These are phyloP conservation scores for Fusarium sp. DNA, from an alignment of 2,329 filamentous ascomycete genomes.

Conservation along the genomic window DNA sequence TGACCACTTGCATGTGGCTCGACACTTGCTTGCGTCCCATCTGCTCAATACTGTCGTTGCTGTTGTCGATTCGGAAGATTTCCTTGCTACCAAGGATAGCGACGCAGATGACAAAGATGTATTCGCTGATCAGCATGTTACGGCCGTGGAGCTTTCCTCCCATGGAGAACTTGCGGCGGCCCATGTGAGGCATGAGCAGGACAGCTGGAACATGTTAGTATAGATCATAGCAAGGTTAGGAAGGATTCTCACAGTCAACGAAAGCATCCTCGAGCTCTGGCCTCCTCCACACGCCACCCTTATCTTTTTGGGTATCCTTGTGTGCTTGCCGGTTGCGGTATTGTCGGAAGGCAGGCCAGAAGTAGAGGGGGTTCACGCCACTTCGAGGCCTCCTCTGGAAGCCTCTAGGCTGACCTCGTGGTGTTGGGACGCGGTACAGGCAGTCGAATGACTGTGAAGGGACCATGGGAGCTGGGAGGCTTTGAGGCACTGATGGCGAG, in stretches of 20 bases:
- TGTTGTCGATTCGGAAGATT: conserved; percentile 58
- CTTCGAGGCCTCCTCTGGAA: conserved; percentile 52
- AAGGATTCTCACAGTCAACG: conserved; percentile 68
- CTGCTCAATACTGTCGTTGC: conserved; percentile 58
- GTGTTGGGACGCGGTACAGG: conserved; percentile 54
- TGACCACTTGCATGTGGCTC: conserved; percentile 78
- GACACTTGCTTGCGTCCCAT: conserved; percentile 75
- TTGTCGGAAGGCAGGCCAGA: conserved; percentile 72
- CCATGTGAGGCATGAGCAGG: conserved; percentile 74
- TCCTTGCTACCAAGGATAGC: conserved; percentile 56
- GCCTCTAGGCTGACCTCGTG: conserved; percentile 51
- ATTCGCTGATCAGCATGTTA: conserved; percentile 78
- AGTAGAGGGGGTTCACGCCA: conserved; percentile 69
- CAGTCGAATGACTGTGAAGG: conserved; percentile 62
- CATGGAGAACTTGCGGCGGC: conserved; percentile 74
- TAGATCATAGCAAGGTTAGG: not conserved
- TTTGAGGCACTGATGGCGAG: conserved; percentile 60
- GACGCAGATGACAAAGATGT: conserved; percentile 64
- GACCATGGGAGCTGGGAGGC: conserved; percentile 64
- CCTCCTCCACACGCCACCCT: conserved; percentile 66
- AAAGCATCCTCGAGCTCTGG: conserved; percentile 74
- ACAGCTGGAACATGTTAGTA: conserved; percentile 63
- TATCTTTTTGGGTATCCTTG: conserved; percentile 70
- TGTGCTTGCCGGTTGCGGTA: conserved; percentile 75
- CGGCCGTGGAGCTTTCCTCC: conserved; percentile 73